A percentile compares a stretch with the other conserved stretches of the same genome.
Conservation (phyloP, 2,329 filamentous ascomycete genomes). For the Colletotrichum sp. region DNA sequence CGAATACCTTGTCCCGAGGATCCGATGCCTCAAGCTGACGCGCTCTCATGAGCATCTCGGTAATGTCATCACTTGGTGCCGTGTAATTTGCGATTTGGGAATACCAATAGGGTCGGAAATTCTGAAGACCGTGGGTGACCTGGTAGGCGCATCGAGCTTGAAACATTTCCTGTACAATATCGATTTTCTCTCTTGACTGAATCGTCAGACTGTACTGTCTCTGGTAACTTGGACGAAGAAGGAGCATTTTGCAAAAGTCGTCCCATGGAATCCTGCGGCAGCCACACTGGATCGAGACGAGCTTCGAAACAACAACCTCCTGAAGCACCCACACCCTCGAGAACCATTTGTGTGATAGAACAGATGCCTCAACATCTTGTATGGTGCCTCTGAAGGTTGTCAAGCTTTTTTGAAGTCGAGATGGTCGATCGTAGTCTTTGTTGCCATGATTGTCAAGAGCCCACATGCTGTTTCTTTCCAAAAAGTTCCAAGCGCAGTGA, state of each 20-base stretch:
- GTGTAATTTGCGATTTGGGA: accelerated
- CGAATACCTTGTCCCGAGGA: background rate
- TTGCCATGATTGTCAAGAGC: background rate
- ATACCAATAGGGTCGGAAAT: background rate
- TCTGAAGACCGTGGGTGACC: accelerated
- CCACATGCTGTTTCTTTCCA: background rate
- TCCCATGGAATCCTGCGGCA: background rate
- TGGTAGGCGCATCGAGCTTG: background rate
- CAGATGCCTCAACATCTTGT: background rate
- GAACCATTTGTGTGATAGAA: background rate
- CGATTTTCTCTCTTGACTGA: background rate
- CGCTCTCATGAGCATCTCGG: background rate
- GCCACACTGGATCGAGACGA: background rate
- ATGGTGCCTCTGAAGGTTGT: background rate
- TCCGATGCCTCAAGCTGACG: background rate
- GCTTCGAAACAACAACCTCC: background rate
- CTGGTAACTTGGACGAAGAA: accelerated
- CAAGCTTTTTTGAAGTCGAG: background rate
- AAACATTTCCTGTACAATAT: background rate
- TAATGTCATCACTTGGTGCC: background rate
- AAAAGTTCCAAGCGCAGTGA: background rate
- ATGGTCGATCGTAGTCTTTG: background rate
- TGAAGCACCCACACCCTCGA: background rate
- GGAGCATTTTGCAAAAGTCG: background rate
- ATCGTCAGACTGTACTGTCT: background rate